Conservation (phyloP, 495 filamentous ascomycete species). For the Penicillium lividum region DNA sequence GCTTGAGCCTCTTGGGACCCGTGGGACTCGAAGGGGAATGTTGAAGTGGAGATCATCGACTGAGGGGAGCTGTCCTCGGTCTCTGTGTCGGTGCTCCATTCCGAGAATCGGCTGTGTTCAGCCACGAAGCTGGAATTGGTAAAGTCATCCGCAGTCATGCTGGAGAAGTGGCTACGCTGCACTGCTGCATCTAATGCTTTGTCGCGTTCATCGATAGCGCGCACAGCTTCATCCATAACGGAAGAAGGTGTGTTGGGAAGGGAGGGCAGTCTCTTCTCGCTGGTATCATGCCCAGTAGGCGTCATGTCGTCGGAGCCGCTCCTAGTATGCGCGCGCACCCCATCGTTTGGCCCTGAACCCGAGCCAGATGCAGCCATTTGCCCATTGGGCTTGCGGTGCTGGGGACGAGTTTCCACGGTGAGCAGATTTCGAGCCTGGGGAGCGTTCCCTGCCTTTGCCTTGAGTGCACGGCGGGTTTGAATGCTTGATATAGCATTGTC, state of each 20-base stretch:
- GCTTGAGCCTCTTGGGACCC: conserved; percentile 20
- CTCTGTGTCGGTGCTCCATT: conserved; percentile 49
- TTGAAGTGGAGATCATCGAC: conserved; percentile 40
- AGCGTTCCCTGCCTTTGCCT: conserved; percentile 20
- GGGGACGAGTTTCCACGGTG: conserved; percentile 30
- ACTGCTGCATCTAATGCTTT: conserved; percentile 36
- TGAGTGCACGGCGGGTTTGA: conserved; percentile 39
- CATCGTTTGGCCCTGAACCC: conserved; percentile 6
- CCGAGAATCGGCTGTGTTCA: conserved; percentile 48
- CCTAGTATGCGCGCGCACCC: conserved; percentile 13
- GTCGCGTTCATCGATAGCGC: conserved; percentile 41
- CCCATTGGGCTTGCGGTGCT: conserved; percentile 8
- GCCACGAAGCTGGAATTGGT: conserved; percentile 23
- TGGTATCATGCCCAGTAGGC: conserved; percentile 31
- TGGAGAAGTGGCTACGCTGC: conserved; percentile 45
- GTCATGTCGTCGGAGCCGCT: conserved; percentile 24
- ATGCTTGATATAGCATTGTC: conserved; percentile 27
- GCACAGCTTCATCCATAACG: conserved; percentile 50
- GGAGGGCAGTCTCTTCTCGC: conserved; percentile 47
- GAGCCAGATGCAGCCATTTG: conserved; percentile 11
- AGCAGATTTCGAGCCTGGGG: conserved; percentile 25
- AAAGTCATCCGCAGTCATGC: conserved; percentile 42
- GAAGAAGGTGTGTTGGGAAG: conserved; percentile 50
- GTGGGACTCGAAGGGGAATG: conserved; percentile 29
- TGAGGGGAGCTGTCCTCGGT: conserved; percentile 35